These are phyloP conservation scores for Schrenkiella parvula DNA, from an alignment of 345 rosid species.

Conservation along the genomic window DNA sequence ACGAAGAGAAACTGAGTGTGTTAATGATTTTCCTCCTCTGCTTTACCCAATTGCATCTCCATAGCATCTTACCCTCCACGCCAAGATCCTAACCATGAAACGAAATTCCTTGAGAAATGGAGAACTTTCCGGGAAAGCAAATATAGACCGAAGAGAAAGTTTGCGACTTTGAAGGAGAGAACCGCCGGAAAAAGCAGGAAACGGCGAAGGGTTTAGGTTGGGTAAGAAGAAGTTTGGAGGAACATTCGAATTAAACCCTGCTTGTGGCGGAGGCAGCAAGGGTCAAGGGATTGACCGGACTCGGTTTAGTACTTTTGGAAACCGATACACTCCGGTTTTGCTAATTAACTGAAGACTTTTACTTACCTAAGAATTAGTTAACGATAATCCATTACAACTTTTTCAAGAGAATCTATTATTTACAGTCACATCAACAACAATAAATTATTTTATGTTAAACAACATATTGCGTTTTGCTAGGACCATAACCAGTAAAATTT, in stretches of 20 bases:
- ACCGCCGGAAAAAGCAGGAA: neutral
- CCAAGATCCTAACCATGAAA: constrained; percentile 25
- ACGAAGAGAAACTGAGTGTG: constrained; percentile 20
- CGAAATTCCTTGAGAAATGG: neutral
- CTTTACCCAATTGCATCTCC: constrained; percentile 38
- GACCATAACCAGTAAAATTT: neutral
- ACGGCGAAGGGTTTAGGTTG: constrained; percentile 20
- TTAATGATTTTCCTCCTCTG: constrained; percentile 27
- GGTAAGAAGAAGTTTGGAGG: neutral
- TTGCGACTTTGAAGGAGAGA: neutral
- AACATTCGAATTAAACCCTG: constrained; percentile 1
- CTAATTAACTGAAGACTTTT: neutral
- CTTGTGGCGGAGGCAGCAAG: constrained; percentile 13
- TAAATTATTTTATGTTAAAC: too few species aligned
- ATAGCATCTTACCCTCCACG: constrained; percentile 34
- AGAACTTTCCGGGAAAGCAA: neutral
- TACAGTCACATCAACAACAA: neutral
- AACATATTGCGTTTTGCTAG: neutral
- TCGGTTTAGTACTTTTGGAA: constrained; percentile 10
- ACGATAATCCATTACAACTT: neutral
- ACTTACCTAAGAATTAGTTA: neutral
- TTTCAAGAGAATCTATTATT: neutral
- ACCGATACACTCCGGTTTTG: constrained; percentile 12
- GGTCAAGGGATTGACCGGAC: neutral
- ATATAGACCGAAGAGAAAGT: neutral